Evolutionary conservation across 768 basidiomycete genomes (phyloP).

Genomic region (Rhizopogon rudus): DNA sequence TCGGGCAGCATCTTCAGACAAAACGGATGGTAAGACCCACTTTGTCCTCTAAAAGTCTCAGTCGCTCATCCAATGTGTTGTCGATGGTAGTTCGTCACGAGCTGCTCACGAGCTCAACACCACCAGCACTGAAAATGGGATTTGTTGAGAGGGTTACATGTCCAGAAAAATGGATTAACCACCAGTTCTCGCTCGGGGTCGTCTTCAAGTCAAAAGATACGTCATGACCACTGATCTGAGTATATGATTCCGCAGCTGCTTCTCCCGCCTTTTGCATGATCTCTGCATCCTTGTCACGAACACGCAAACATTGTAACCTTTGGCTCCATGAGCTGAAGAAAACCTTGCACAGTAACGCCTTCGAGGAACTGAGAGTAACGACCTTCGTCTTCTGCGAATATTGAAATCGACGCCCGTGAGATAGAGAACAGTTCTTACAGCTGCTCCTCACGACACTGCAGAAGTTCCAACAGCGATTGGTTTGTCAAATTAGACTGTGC

Average conservation of each 20-base stretch:
- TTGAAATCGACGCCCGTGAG: conserved; percentile 57
- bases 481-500: conserved; percentile 95
- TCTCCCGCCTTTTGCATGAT: conserved; percentile 59
- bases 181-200: conserved; percentile 65
- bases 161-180: conserved; percentile 16
- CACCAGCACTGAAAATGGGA: conserved; percentile 61
- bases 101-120: conserved; percentile 71
- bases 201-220: conserved; percentile 57
- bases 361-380: conserved; percentile 82
- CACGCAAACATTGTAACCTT: conserved; percentile 50
- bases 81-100: conserved; percentile 81
- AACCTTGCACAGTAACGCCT: conserved; percentile 82
- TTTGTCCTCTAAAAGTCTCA: conserved; percentile 85
- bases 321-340: conserved; percentile 78
- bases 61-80: conserved; percentile 90
- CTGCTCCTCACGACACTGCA: conserved; percentile 89
- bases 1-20: conserved; percentile 80
- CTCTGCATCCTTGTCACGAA: conserved; percentile 63
- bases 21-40: conserved; percentile 36
- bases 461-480: conserved; percentile 86
- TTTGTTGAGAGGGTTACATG: background rate
- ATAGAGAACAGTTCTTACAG: conserved; percentile 82
- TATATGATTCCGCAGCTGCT: conserved; percentile 61
- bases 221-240: conserved; percentile 70
- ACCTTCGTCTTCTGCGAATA: conserved; percentile 57